Evolutionary conservation across 2,329 filamentous ascomycete genomes (phyloP), one percentile per base, ranked within the genome.

Genomic region (Trichoderma citrinoviride): DNA sequence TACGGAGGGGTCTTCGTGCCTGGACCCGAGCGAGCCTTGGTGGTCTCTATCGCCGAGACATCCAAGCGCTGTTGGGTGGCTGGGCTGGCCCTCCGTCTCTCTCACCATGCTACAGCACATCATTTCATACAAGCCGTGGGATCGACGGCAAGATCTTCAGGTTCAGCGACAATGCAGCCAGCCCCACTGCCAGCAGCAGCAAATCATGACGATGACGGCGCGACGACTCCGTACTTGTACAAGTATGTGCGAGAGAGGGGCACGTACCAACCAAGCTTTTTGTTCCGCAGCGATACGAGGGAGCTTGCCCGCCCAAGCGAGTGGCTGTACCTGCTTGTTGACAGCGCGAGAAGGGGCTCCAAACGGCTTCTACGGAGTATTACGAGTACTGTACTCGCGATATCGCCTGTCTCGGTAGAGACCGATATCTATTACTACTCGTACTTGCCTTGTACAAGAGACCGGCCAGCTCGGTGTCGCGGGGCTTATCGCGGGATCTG

Each of bases 81-180:
- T 25, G 29, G 40, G 40, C 61, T 55, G 49, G 47, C 52, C 54
- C 46, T 61, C 25, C 21, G 17, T 44, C 47, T 61, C 27, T 27
- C 41, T 27, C 55, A 37, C 33, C 12, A 37, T 37, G 33, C 33
- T 37, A 14, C 12, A 37, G 33, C 33, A 37, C 33, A 37, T 37
- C 10, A 5, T 37, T 37, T 37, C 12, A 60, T 49, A 8, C 53
- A 17, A 52, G 57, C 14, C 14, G 53, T 43, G 19, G 33, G 58
- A 61, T 60, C 63, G 47, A 54, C 63, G 19, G 19, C 63, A 14
- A 60, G 54, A 65, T 65, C 63, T 60, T 53, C 63, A 65, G 63
- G 55, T 65, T 65, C 63, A 55, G 63, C 56, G 47, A 65, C 63
- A 49, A 50, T 50, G 21, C 23, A 61, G 63, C 55, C 55, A 49